Evolutionary conservation across 2,329 filamentous ascomycete species (phyloP).

Genomic region (Atkinsonella hypoxylon): DNA sequence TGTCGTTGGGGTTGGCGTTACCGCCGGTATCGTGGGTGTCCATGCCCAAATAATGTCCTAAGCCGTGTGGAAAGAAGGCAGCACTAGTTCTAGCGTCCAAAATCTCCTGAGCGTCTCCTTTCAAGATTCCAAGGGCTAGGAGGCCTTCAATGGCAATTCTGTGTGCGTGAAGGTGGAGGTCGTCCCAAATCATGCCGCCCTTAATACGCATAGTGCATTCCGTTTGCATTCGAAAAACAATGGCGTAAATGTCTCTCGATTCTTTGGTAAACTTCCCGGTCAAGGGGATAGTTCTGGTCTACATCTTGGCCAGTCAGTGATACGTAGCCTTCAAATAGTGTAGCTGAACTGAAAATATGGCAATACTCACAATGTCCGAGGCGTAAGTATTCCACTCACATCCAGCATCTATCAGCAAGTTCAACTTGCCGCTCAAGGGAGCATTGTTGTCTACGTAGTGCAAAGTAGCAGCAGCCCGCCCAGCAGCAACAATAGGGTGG

Average conservation of each 20-base stretch:
- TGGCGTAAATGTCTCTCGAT: slow-evolving; percentile 63
- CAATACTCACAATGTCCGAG: slow-evolving; percentile 43
- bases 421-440: slow-evolving; percentile 56
- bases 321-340: neutral
- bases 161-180: slow-evolving; percentile 71
- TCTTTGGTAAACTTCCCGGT: slow-evolving; percentile 58
- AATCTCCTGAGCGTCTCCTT: slow-evolving; percentile 57
- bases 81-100: slow-evolving; percentile 68
- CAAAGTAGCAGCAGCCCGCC: slow-evolving; percentile 68
- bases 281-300: slow-evolving; percentile 83
- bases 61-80: slow-evolving; percentile 83
- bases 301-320: neutral
- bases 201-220: slow-evolving; percentile 63
- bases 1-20: slow-evolving; percentile 64
- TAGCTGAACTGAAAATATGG: neutral
- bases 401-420: slow-evolving; percentile 76
- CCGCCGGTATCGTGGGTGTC: slow-evolving; percentile 85
- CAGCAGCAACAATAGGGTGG: slow-evolving; percentile 71
- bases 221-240: slow-evolving; percentile 79
- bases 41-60: slow-evolving; percentile 85
- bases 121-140: slow-evolving; percentile 61
- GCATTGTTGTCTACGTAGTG: slow-evolving; percentile 79
- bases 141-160: slow-evolving; percentile 72
- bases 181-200: slow-evolving; percentile 67
- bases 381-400: slow-evolving; percentile 65